Evolutionary conservation across 176 grass and related monocot genomes (phyloP), one percentile per base, ranked within the genome.

Genomic region (Chrysopogon serrulatus): DNA sequence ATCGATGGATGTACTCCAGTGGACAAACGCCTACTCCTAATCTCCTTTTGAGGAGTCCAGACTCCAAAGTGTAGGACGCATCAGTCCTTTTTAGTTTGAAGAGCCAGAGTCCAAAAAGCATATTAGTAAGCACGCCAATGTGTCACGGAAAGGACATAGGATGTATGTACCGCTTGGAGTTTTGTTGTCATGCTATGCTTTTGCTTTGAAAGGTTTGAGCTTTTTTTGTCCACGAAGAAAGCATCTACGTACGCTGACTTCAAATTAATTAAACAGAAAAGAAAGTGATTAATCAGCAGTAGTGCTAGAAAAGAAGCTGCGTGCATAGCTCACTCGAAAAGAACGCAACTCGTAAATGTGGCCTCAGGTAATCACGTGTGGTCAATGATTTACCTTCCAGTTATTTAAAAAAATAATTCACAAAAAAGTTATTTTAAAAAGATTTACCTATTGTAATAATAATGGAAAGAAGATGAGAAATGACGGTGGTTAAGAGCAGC

Each of bases 41-140:
- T n/a, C n/a, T n/a, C n/a, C n/a, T n/a, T n/a, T n/a, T n/a, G n/a
- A n/a, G n/a, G n/a, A n/a, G n/a, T n/a, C n/a, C n/a, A n/a, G n/a
- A n/a, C n/a, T 51, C 1, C 18, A 19, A 34, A 9, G 6, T 48
- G 59, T 21, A 27, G 5, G 11, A 21, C 26, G 18, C 4, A 54
- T 17, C 31, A 24, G 23, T 18, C 44, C 43, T 79, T 76, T 68
- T 82, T 82, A 18, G 71, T 37, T 75, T 59, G 2, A 82, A 54
- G 41, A 34, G 28, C 36, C 62, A 27, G 4, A 21, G 74, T 43
- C 41, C 78, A 56, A 76, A 82, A 87, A 28, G 35, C 70, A 57
- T 34, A 75, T 65, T 65, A 54, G 60, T 67, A 66, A 63, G 70
- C 78, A 87, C 85, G 45, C 70, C 47, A 1, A 19, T 42, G 34